phyloP scores from a whole-genome alignment of 768 basidiomycete species.

The Termitomyces sp. region DNA sequence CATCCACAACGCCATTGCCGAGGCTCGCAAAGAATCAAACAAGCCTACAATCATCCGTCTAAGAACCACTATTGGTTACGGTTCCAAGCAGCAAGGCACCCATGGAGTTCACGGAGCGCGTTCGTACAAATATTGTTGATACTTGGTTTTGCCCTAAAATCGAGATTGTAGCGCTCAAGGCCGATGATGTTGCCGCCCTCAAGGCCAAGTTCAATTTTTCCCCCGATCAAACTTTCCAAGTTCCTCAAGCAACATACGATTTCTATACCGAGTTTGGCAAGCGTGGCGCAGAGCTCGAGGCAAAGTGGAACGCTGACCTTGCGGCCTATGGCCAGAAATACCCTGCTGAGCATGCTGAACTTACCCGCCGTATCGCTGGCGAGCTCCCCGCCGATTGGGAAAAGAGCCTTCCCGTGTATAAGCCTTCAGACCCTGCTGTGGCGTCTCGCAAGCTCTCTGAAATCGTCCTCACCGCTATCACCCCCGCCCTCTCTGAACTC shows the following conservation, averaged over 20 bases:
- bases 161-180: conserved; percentile 66
- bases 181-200: conserved; percentile 79
- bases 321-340: conserved; percentile 69
- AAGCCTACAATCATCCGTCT: conserved; percentile 88
- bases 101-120: conserved; percentile 94
- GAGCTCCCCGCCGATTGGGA: conserved; percentile 87
- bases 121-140: conserved; percentile 35
- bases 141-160: background rate
- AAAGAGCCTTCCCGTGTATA: conserved; percentile 80
- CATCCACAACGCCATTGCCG: conserved; percentile 75
- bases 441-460: conserved; percentile 93
- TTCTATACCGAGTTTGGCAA: conserved; percentile 61
- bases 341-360: conserved; percentile 81
- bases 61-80: conserved; percentile 89
- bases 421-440: conserved; percentile 74
- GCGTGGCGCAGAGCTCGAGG: conserved; percentile 70
- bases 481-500: conserved; percentile 76
- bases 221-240: conserved; percentile 69
- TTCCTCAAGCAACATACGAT: conserved; percentile 70
- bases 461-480: conserved; percentile 75
- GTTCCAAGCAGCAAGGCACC: conserved; percentile 89
- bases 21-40: conserved; percentile 67
- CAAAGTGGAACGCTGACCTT: conserved; percentile 69
- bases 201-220: conserved; percentile 86
- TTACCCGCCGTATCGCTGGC: conserved; percentile 79